A percentile compares a stretch with the other conserved stretches of the same genome.
Conservation (phyloP, 2,329 filamentous ascomycete species). For the Albifimbria verrucaria region DNA sequence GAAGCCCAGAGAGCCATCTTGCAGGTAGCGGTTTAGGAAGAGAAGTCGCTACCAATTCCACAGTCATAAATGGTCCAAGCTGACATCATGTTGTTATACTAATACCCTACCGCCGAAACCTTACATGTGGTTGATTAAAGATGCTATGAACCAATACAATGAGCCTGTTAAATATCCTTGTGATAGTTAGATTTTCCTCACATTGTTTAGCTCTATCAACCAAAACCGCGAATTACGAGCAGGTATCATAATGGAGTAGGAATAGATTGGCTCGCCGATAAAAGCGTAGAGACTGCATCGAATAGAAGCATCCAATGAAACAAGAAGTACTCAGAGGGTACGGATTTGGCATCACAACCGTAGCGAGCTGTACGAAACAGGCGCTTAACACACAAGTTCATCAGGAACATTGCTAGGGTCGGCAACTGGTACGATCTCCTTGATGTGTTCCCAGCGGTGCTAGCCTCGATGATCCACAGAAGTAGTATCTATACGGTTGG, state of each 20-base stretch:
- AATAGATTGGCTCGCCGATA: background rate
- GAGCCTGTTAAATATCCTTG: background rate
- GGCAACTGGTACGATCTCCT: background rate
- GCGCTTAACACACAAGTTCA: background rate
- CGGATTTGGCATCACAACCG: background rate
- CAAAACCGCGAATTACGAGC: background rate
- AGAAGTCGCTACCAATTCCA: background rate
- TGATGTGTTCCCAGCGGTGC: background rate
- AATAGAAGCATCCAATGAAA: background rate
- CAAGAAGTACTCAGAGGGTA: background rate
- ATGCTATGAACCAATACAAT: background rate
- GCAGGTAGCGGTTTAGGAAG: background rate
- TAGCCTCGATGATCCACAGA: background rate
- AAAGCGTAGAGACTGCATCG: background rate
- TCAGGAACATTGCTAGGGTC: background rate
- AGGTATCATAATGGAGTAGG: background rate
- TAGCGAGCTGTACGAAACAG: background rate
- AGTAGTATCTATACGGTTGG: background rate
- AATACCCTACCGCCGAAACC: background rate
- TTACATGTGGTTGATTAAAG: background rate
- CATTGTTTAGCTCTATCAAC: background rate
- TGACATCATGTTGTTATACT: background rate
- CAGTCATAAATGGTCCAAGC: background rate
- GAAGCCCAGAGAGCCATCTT: background rate
- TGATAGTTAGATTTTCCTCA: background rate